Evolutionary conservation across 208 protist species (phyloP).

Genomic region (Kentomonas sorsogonicus): DNA sequence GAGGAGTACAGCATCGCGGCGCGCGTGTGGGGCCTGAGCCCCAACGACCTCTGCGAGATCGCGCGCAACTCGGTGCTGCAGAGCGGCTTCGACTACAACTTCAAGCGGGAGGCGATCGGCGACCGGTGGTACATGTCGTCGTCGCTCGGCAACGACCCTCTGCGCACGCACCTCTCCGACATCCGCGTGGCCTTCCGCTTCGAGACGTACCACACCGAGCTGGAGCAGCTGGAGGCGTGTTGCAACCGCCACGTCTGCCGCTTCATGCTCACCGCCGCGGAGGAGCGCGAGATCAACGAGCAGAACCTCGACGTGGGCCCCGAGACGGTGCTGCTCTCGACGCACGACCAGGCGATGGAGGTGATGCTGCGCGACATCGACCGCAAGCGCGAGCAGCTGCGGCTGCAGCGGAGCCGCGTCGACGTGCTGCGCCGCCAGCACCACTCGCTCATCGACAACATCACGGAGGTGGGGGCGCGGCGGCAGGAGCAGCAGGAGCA

Average conservation of each 20-base stretch:
- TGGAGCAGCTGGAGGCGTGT: constrained; percentile 74
- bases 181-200: constrained; percentile 91
- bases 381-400: constrained; percentile 48
- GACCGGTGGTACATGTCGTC: constrained; percentile 86
- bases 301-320: constrained; percentile 39
- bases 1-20: constrained; percentile 94
- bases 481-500: constrained; percentile 52
- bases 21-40: constrained; percentile 85
- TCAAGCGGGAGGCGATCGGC: constrained; percentile 88
- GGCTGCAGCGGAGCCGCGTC: constrained; percentile 38
- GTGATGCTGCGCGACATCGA: constrained; percentile 81
- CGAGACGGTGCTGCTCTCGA: constrained; percentile 75
- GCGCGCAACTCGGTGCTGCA: constrained; percentile 90
- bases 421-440: constrained; percentile 70
- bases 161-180: constrained; percentile 87
- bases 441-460: constrained; percentile 73
- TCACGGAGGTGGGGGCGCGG: constrained; percentile 66
- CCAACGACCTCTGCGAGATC: constrained; percentile 91
- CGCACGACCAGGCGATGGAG: constrained; percentile 87
- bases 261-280: constrained; percentile 75
- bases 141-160: constrained; percentile 82
- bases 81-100: constrained; percentile 84
- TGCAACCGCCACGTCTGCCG: constrained; percentile 48
- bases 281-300: constrained; percentile 81
- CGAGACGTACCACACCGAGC: constrained; percentile 91